These are phyloP conservation scores for Eragrostis nindensis DNA, from an alignment of 176 grass and related monocot species.

Conservation along the genomic window DNA sequence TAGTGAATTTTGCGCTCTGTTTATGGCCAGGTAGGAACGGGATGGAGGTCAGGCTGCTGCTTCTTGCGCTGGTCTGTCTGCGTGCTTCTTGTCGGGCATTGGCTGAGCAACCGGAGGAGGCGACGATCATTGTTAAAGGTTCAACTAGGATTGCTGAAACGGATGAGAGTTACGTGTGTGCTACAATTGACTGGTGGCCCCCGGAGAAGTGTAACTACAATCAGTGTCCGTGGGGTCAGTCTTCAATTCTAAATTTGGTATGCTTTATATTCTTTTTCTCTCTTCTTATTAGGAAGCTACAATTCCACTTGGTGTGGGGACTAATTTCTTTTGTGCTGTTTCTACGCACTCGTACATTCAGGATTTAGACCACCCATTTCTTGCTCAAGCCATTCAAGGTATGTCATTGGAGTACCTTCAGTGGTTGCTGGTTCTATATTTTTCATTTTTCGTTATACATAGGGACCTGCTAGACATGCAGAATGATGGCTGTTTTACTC, in stretches of 20 bases:
- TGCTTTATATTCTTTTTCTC: constrained; percentile 25
- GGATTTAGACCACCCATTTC: constrained; percentile 87
- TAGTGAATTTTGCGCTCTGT: constrained; percentile 8
- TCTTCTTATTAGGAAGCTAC: background rate
- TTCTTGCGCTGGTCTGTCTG: constrained; percentile 46
- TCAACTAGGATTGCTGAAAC: constrained; percentile 70
- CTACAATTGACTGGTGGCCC: constrained; percentile 99
- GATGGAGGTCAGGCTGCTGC: constrained; percentile 40
- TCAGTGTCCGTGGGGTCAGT: constrained; percentile 92
- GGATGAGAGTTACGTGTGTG: constrained; percentile 76
- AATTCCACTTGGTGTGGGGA: background rate
- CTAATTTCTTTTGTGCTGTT: constrained; percentile 33
- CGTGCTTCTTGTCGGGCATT: constrained; percentile 32
- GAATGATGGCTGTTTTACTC: background rate
- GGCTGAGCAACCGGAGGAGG: constrained; percentile 57
- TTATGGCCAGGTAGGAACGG: constrained; percentile 12
- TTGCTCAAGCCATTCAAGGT: constrained; percentile 82
- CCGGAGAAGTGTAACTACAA: constrained; percentile 97
- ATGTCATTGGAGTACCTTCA: constrained; percentile 25
- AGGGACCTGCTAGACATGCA: constrained; percentile 2
- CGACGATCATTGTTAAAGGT: constrained; percentile 73
- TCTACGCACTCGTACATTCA: constrained; percentile 31
- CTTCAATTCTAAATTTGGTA: constrained; percentile 95
- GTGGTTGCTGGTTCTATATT: constrained; percentile 3
- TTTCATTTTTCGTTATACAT: background rate